Evolutionary conservation across 495 filamentous ascomycete genomes (phyloP).

Genomic region (Amphirosellinia nigrospora): DNA sequence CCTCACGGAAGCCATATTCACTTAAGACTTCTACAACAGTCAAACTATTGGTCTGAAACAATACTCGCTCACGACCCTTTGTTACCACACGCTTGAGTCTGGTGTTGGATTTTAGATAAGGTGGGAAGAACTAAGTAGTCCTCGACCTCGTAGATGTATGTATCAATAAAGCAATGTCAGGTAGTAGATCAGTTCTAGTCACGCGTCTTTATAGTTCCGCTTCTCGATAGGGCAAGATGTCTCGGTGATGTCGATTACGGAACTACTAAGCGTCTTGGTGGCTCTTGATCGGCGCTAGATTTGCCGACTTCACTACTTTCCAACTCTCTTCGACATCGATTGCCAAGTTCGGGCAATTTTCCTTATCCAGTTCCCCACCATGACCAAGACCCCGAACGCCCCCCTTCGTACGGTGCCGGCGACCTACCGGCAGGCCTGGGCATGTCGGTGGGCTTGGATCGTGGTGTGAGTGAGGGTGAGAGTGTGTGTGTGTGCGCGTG

Average conservation of each 20-base stretch:
- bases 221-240: not conserved
- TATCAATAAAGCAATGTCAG: not conserved
- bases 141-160: not conserved
- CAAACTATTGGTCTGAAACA: not conserved
- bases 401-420: not conserved
- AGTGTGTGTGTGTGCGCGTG: too few species aligned
- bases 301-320: slow-evolving; percentile 3
- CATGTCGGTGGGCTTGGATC: not conserved
- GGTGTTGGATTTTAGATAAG: not conserved
- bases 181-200: not conserved
- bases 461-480: too few species aligned
- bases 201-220: not conserved
- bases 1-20: slow-evolving; percentile 50
- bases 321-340: not conserved
- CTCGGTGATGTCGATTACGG: slow-evolving; percentile 1
- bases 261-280: slow-evolving; percentile 6
- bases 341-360: not conserved
- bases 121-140: not conserved
- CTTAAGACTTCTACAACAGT: not conserved
- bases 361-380: slow-evolving; percentile 10
- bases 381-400: not conserved
- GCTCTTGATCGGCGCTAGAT: slow-evolving; percentile 18
- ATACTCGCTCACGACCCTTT: not conserved
- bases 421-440: not conserved
- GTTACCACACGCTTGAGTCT: not conserved